phyloP scores from a whole-genome alignment of 2,329 filamentous ascomycete genomes.

The Acarospora socialis region DNA sequence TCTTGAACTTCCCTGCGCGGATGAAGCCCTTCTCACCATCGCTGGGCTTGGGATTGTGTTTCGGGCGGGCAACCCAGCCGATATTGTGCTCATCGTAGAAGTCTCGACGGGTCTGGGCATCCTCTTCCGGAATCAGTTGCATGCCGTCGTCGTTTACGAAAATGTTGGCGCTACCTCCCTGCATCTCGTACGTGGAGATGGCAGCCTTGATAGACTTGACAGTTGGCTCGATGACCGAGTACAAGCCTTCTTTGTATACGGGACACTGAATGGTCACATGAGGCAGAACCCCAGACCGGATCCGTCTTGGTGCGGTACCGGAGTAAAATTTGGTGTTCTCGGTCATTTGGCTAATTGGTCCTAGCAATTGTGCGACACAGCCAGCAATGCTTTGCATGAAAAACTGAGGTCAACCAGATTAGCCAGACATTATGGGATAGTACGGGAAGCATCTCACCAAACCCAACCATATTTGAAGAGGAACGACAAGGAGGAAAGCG shows the following conservation, averaged over 20 bases:
- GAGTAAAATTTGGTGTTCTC: constrained; percentile 34
- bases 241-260: constrained; percentile 73
- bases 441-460: constrained; percentile 24
- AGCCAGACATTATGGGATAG: background rate
- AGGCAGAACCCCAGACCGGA: constrained; percentile 26
- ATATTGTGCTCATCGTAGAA: constrained; percentile 37
- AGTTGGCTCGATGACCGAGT: constrained; percentile 35
- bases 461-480: constrained; percentile 45
- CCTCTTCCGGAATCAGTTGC: constrained; percentile 24
- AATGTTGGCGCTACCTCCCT: constrained; percentile 14
- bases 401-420: constrained; percentile 18
- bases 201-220: constrained; percentile 11
- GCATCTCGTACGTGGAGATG: constrained; percentile 15
- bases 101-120: constrained; percentile 28
- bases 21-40: constrained; percentile 36
- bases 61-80: constrained; percentile 33
- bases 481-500: constrained; percentile 36
- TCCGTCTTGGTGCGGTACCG: constrained; percentile 25
- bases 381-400: constrained; percentile 33
- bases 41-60: constrained; percentile 37
- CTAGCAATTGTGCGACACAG: constrained; percentile 28
- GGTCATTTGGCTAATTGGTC: constrained; percentile 30
- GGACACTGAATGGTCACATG: constrained; percentile 67
- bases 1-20: constrained; percentile 53
- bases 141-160: constrained; percentile 26